Conservation (phyloP, 2,329 filamentous ascomycete species). For the Arthrobotrys entomopaga region DNA sequence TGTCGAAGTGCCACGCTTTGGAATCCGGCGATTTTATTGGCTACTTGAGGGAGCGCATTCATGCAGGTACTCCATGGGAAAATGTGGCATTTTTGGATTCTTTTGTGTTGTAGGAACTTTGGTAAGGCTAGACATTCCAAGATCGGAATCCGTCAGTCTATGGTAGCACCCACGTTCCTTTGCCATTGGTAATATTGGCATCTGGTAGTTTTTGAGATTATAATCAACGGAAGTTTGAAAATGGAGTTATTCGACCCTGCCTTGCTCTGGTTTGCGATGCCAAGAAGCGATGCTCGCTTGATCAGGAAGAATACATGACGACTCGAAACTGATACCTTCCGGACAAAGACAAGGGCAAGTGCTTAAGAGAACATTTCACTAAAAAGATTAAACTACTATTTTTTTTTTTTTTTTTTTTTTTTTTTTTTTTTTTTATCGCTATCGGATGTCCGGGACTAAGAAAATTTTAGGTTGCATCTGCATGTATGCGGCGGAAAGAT, state of each 20-base stretch:
- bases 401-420: neutral
- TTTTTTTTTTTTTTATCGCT: constrained; percentile 17
- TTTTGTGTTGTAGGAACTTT: no score
- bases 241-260: no score
- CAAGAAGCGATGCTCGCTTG: no score
- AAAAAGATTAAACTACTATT: constrained; percentile 12
- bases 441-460: constrained; percentile 9
- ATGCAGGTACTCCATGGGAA: constrained; percentile 16
- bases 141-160: no score
- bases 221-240: no score
- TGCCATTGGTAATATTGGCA: constrained; percentile 13
- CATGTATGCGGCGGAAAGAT: constrained; percentile 51
- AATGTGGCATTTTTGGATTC: neutral
- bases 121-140: no score
- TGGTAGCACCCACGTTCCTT: constrained; percentile 16
- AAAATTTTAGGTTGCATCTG: neutral
- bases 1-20: no score
- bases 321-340: constrained; percentile 27
- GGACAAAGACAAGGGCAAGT: neutral
- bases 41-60: neutral
- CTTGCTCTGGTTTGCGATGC: no score
- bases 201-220: constrained; percentile 8
- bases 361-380: neutral
- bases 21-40: neutral
- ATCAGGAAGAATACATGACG: no score